Evolutionary conservation across 352 stramenopile species (phyloP).

Genomic region (Elongisporangium prolatum): DNA sequence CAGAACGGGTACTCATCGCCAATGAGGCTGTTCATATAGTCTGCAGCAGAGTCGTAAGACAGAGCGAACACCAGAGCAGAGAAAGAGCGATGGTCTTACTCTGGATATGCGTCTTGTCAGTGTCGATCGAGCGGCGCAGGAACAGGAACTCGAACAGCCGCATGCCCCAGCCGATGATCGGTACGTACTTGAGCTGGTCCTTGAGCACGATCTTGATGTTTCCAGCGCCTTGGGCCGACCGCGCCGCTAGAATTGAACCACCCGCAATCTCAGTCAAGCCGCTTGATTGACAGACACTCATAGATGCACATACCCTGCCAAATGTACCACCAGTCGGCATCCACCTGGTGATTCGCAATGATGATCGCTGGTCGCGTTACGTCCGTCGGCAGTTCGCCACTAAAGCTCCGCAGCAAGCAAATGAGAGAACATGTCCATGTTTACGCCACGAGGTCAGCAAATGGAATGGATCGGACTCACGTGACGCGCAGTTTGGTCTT

Average conservation of each 20-base stretch:
- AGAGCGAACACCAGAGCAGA: neutral
- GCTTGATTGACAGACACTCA: neutral
- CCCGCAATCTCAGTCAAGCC: neutral
- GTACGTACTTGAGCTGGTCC: slow-evolving; percentile 86
- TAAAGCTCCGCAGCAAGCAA: slow-evolving; percentile 5
- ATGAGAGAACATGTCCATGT: neutral
- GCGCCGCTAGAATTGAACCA: slow-evolving; percentile 33
- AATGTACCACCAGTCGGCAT: slow-evolving; percentile 93
- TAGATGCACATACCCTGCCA: slow-evolving; percentile 55
- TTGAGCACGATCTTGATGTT: slow-evolving; percentile 92
- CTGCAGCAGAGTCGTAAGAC: slow-evolving; percentile 6
- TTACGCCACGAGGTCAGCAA: slow-evolving; percentile 3
- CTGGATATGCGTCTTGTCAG: slow-evolving; percentile 68
- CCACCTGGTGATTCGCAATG: slow-evolving; percentile 89
- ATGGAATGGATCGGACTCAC: slow-evolving; percentile 42
- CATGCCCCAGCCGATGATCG: slow-evolving; percentile 88
- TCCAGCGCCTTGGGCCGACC: slow-evolving; percentile 45
- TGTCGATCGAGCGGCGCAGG: slow-evolving; percentile 74
- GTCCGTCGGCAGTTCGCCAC: slow-evolving; percentile 74
- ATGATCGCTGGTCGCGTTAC: slow-evolving; percentile 76
- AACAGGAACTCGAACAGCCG: slow-evolving; percentile 90
- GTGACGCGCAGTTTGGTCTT: slow-evolving; percentile 79
- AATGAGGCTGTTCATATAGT: slow-evolving; percentile 77
- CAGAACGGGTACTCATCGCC: slow-evolving; percentile 83
- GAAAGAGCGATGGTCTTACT: slow-evolving; percentile 9